Conservation (phyloP, 129 eudicot species). For the Lactuca saligna region DNA sequence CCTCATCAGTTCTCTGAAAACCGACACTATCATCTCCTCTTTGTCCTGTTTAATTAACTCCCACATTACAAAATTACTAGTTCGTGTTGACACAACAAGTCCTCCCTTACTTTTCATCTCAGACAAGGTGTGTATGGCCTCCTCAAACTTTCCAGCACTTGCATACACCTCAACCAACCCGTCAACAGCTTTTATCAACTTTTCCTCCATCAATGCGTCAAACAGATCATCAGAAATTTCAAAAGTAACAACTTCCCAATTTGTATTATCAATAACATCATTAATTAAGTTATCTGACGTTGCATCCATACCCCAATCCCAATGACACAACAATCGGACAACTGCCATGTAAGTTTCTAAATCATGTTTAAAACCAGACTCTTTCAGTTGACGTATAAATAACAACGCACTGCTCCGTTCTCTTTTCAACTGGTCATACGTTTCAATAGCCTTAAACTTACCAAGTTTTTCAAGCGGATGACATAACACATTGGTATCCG, state of each 20-base stretch:
- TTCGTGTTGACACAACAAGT: slow-evolving; percentile 36
- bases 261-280: no score
- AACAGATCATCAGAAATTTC: slow-evolving; percentile 46
- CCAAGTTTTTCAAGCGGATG: neutral
- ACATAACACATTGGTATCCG: slow-evolving; percentile 16
- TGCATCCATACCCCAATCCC: no score
- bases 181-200: slow-evolving; percentile 44
- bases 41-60: slow-evolving; percentile 49
- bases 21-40: slow-evolving; percentile 46
- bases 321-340: slow-evolving; percentile 18
- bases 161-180: slow-evolving; percentile 61
- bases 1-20: slow-evolving; percentile 47
- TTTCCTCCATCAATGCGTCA: slow-evolving; percentile 44
- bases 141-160: slow-evolving; percentile 48
- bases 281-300: no score
- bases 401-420: slow-evolving; percentile 51
- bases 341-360: slow-evolving; percentile 56
- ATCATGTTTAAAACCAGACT: slow-evolving; percentile 54
- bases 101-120: slow-evolving; percentile 37
- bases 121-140: slow-evolving; percentile 18
- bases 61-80: slow-evolving; percentile 64
- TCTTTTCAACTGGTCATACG: slow-evolving; percentile 31
- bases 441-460: slow-evolving; percentile 40
- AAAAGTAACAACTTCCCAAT: slow-evolving; percentile 29
- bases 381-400: slow-evolving; percentile 45